Evolutionary conservation across 805 yeast genomes (phyloP), one percentile per base, ranked within the genome.

Genomic region (Candida incommunis): DNA sequence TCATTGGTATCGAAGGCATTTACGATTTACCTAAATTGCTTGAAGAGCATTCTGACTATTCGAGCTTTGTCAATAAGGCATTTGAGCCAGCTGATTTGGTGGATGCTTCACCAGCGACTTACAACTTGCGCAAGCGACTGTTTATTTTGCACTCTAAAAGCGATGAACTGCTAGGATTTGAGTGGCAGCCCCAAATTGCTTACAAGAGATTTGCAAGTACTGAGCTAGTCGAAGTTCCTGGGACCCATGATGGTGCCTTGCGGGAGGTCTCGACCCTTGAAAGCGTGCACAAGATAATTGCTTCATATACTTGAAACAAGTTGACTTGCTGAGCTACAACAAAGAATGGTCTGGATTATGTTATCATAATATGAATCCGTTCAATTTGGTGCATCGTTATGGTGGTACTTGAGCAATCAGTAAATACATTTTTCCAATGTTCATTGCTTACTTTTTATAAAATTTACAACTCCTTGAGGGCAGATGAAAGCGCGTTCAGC

Each of bases 41-140:
- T 1, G 58, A 61, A 2, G 88, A 80, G 52, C 78, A 81, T 55
- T 80, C 82, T 0, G 51, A 51, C 2, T 83, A 82, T 56, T 50
- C 54, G 13, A 59, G 57, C 3, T 82, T 82, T 56, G 76, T 82
- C 0, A 50, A 61, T 2, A 72, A 72, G 40, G 86, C 88, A 0
- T 79, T 78, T 55, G 61, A 16, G 5, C 5, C 9, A 31, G n/a
- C 11, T n/a, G 37, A 31, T 18, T 31, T 31, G 37, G 37, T 31
- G n/a, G 4, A 11, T 31, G 18, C 37, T 7, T 31, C 37, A n/a
- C 37, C 37, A 5, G n/a, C 37, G 7, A 13, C 37, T 16, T 31
- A 31, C 18, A 18, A 31, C 9, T 18, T 31, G 13, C 7, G n/a
- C 7, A 7, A 5, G 4, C 13, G 18, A 9, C 37, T 31, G 7